Conservation (phyloP, 306 rosid genomes). For the Prunus davidiana region DNA sequence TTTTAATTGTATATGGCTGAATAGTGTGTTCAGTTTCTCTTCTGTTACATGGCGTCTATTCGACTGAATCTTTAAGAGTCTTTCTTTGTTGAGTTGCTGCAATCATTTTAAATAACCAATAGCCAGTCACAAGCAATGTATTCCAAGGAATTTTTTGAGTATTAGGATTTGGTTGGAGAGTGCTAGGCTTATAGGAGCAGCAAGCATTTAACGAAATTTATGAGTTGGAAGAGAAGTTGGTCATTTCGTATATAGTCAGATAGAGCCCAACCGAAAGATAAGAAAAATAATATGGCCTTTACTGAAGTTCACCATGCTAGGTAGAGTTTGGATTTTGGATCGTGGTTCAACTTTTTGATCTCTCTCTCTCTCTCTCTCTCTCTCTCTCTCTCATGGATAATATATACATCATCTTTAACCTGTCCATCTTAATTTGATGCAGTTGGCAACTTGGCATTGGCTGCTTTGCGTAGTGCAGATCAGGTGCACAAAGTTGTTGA, state of each 20-base stretch:
- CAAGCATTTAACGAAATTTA: neutral
- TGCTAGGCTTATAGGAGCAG: neutral
- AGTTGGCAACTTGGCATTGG: constrained; percentile 87
- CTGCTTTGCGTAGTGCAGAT: constrained; percentile 71
- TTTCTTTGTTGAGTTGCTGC: neutral
- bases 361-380: neutral
- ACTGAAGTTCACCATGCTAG: neutral
- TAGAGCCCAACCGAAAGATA: neutral
- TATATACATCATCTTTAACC: neutral
- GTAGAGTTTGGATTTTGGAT: neutral
- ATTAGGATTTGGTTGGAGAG: neutral
- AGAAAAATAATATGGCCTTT: neutral
- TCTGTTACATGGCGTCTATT: neutral
- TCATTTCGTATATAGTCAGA: neutral
- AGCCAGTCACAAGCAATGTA: neutral
- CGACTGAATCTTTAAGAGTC: neutral
- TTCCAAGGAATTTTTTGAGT: neutral
- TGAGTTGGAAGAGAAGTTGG: neutral
- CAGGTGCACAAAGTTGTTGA: constrained; percentile 54
- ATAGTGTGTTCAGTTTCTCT: neutral
- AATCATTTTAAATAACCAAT: neutral
- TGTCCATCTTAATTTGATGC: constrained; percentile 29
- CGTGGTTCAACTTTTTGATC: neutral
- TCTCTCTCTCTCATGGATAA: neutral
- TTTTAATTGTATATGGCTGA: constrained; percentile 7